Evolutionary conservation across 805 yeast species (phyloP).

Genomic region (Cyberlindnera subsufficiens): DNA sequence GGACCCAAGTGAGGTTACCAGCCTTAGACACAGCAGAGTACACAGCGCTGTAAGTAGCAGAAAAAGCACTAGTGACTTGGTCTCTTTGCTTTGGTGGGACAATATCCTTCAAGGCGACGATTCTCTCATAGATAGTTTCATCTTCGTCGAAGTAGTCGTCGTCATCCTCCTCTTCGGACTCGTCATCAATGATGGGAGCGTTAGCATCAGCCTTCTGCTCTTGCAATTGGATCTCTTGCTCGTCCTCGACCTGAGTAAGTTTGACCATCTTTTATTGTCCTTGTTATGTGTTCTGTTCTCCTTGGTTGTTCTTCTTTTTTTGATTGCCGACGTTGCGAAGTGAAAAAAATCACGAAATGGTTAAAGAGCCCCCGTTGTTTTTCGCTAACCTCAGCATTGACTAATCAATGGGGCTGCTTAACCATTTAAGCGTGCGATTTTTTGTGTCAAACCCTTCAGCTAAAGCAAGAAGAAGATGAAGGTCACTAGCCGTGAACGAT

Average conservation of each 20-base stretch:
- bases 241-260: conserved; percentile 65
- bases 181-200: conserved; percentile 32
- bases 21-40: conserved; percentile 47
- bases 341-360: too few relatives aligned
- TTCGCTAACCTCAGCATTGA: too few relatives aligned
- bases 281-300: not conserved
- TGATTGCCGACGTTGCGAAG: not conserved
- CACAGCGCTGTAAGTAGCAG: conserved; percentile 33
- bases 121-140: conserved; percentile 83
- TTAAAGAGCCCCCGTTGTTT: too few relatives aligned
- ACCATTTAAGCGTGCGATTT: not conserved
- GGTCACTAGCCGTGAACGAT: too few relatives aligned
- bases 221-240: conserved; percentile 29
- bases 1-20: conserved; percentile 79
- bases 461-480: not conserved
- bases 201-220: conserved; percentile 25
- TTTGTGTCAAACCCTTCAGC: not conserved
- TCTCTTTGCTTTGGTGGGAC: conserved; percentile 83
- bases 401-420: too few relatives aligned
- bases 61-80: conserved; percentile 28
- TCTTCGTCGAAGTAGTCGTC: conserved; percentile 69
- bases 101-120: conserved; percentile 87
- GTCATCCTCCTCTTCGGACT: conserved; percentile 42
- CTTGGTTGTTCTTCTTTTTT: not conserved
- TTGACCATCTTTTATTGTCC: conserved; percentile 51